Conservation (phyloP, 2,329 filamentous ascomycete species). For the Arthrobotrys sinensis region DNA sequence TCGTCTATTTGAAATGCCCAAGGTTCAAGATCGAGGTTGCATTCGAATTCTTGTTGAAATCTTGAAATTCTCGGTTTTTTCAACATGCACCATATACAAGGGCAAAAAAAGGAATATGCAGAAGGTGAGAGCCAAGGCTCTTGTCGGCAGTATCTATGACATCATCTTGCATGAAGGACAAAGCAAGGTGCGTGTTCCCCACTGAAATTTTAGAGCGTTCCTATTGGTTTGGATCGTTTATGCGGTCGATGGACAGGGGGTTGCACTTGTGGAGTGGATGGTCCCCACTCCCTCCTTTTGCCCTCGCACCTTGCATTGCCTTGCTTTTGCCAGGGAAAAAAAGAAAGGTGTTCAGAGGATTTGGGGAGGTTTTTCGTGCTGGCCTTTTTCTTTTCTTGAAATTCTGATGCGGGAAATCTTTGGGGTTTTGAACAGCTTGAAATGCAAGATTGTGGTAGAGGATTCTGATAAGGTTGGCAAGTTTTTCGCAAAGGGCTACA, state of each 20-base stretch:
- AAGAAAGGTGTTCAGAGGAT: neutral
- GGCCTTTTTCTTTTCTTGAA: constrained; percentile 7
- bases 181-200: constrained; percentile 26
- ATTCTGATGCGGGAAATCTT: neutral
- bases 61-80: constrained; percentile 11
- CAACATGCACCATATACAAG: neutral
- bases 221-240: constrained; percentile 55
- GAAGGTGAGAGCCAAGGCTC: constrained; percentile 35
- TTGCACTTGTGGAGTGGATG: constrained; percentile 28
- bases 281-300: constrained; percentile 21
- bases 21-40: neutral
- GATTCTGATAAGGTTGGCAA: constrained; percentile 54
- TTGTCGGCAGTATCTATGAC: constrained; percentile 13
- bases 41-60: constrained; percentile 19
- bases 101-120: constrained; percentile 29
- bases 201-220: constrained; percentile 19
- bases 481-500: neutral
- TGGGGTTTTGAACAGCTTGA: neutral
- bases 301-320: constrained; percentile 18
- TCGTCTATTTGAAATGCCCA: neutral
- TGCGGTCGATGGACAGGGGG: constrained; percentile 45
- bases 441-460: constrained; percentile 53
- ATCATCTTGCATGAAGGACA: constrained; percentile 31
- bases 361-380: neutral
- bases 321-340: constrained; percentile 41